Conservation (phyloP, 805 yeast genomes). For the Ogataea naganishii region DNA sequence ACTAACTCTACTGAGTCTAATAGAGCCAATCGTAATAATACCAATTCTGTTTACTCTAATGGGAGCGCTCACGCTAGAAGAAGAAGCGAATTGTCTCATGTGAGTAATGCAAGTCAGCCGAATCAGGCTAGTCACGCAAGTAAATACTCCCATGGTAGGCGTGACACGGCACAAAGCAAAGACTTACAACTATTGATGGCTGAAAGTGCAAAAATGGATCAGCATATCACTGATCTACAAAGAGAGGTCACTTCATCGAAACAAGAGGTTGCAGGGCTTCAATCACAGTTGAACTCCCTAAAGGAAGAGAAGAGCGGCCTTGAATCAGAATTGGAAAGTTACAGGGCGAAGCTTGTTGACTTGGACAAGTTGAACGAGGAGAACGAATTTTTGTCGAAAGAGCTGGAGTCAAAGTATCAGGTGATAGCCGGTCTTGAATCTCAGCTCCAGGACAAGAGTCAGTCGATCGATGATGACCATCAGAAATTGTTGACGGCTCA, state of each 20-base stretch:
- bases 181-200: conserved; percentile 35
- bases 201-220: conserved; percentile 44
- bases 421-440: no score
- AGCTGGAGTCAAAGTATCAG: no score
- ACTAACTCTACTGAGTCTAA: conserved; percentile 7
- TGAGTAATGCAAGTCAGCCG: background rate
- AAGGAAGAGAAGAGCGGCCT: conserved; percentile 1
- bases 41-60: conserved; percentile 2
- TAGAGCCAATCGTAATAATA: conserved; percentile 6
- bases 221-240: conserved; percentile 30
- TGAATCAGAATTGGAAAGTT: background rate
- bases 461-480: no score
- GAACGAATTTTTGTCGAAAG: no score
- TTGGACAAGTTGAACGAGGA: conserved; percentile 1
- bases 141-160: conserved; percentile 1
- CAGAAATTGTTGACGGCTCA: no score
- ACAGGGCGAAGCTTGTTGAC: background rate
- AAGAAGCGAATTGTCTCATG: background rate
- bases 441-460: no score
- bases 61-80: background rate
- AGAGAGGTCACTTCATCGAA: conserved; percentile 10
- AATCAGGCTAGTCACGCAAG: background rate
- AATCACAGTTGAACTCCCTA: conserved; percentile 2
- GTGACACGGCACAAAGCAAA: no score
- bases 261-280: conserved; percentile 6